A percentile compares a stretch with the other conserved stretches of the same genome.
Conservation (phyloP, 2,329 filamentous ascomycete species). For the Acephala macrosclerotiorum region DNA sequence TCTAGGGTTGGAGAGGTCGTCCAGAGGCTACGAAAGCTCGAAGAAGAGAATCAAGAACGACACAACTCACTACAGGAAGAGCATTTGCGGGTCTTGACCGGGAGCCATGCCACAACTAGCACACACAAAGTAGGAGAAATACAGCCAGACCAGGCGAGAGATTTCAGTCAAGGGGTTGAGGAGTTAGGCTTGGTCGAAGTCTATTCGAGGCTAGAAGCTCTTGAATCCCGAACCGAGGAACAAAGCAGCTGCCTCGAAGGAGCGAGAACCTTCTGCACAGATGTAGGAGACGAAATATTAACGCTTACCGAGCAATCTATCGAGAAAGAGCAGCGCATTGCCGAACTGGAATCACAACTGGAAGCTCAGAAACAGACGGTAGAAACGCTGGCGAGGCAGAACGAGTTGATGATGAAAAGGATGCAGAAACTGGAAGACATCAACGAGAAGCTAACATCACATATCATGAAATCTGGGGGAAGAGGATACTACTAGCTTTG, state of each 20-base stretch:
- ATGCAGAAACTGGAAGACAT: not conserved
- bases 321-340: not conserved
- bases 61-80: too few species aligned
- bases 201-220: not conserved
- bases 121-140: too few species aligned
- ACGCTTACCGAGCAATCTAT: not conserved
- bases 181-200: not conserved
- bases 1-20: too few species aligned
- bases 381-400: not conserved
- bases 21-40: not conserved
- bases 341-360: not conserved
- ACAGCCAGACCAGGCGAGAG: too few species aligned
- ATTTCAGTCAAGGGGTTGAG: too few species aligned
- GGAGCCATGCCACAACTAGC: too few species aligned
- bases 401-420: not conserved
- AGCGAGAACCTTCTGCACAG: not conserved
- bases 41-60: not conserved
- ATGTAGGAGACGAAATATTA: not conserved
- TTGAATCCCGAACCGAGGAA: not conserved
- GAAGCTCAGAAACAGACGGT: not conserved
- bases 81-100: too few species aligned
- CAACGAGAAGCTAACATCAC: not conserved
- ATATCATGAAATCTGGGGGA: not conserved
- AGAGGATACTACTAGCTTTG: too few species aligned
- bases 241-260: not conserved